Base-by-base conservation (phyloP, 495 filamentous ascomycete species). In the Stereocaulon alpinum region DNA sequence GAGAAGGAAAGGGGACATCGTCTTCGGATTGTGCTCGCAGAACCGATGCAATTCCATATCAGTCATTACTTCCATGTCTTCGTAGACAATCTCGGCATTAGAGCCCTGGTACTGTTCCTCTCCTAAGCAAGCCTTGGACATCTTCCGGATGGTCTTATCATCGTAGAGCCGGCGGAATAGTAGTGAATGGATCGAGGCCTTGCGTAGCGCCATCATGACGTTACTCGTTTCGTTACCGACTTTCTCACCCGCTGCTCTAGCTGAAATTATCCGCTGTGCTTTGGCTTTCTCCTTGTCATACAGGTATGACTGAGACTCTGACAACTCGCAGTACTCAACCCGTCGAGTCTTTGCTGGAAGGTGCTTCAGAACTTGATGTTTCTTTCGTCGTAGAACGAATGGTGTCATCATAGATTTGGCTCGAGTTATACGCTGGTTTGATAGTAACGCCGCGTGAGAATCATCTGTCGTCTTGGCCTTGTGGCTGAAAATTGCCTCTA, bases 321-420 rank as follows among this genome's bases (percentile, higher is more conserved):
- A 87, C 76, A 96, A 80, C 29, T 85, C 77, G 66, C 91, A 95
- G 65, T 85, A 85, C 61, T 89, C 84, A 2, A 97, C 82, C 11
- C 81, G 79, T 34, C 81, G 79, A 17, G 77, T 85, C 74, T 98
- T 98, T n/a, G 77, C 74, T 0, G 93, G 91, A 22, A 98, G 74
- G 61, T 93, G 83, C 65, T 85, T 83, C 12, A 96, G 77, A n/a
- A 97, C 94, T 63, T 96, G 91, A 47, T 88, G 84, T 73, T 98
- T 98, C 74, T 93, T 91, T 6, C 93, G 80, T 41, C 94, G 89
- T 0, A 98, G 74, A 27, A 98, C 87, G 68, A 97, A 98, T 0
- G 93, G 93, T 40, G 92, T 88, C 70, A 98, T 83, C 78, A 98
- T 96, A 0, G 89, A 87, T 47, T 89, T 85, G 0, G 93, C 93